Percentiles rank a stretch among this genome's conserved stretches.
These are phyloP conservation scores for Cladobotryum protrusum DNA, from an alignment of 2,329 filamentous ascomycete species.

Conservation along the genomic window DNA sequence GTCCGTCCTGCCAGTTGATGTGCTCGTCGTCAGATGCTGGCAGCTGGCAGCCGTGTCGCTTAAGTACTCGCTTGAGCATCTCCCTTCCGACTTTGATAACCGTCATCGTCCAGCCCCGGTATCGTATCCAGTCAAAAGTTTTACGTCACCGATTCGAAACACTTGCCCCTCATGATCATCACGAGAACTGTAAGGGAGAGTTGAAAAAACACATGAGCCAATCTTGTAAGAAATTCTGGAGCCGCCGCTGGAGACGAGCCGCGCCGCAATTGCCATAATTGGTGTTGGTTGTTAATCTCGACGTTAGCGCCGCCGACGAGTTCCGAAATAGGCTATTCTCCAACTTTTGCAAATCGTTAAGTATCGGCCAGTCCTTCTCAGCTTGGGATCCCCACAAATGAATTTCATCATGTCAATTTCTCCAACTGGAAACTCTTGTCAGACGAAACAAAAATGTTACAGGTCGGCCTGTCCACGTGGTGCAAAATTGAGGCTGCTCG, in stretches of 20 bases:
- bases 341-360: background rate
- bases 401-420: background rate
- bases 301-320: constrained; percentile 8
- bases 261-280: constrained; percentile 7
- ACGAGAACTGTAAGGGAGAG: background rate
- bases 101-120: background rate
- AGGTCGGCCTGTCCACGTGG: no score
- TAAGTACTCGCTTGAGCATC: constrained; percentile 1
- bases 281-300: background rate
- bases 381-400: background rate
- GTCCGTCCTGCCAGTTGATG: no score
- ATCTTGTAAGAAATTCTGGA: constrained; percentile 1
- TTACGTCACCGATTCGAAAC: constrained; percentile 7
- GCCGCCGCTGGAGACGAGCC: constrained; percentile 1
- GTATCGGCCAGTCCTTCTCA: constrained; percentile 5
- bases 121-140: background rate
- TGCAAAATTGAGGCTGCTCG: no score
- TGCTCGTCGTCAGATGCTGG: background rate
- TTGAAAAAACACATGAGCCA: constrained; percentile 5
- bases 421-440: no score
- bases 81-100: background rate
- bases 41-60: background rate
- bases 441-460: no score
- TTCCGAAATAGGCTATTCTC: constrained; percentile 3
- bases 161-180: constrained; percentile 7